Conservation (phyloP, 371 early-diverging fungal genomes). For the Mortierella sp. region DNA sequence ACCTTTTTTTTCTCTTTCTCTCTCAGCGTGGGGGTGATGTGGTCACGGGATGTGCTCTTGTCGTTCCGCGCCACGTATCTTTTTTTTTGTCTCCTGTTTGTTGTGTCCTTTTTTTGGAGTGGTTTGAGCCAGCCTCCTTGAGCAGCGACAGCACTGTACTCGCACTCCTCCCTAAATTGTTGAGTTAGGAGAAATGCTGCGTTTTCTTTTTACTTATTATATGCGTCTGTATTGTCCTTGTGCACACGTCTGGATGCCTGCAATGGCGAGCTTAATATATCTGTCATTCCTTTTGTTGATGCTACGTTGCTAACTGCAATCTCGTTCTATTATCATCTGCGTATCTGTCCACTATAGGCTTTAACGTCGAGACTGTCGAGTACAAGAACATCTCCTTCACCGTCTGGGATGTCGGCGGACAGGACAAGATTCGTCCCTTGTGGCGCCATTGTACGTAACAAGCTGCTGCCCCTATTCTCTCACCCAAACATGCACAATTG, state of each 20-base stretch:
- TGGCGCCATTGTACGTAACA: conserved; percentile 84
- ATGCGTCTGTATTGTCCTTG: neutral
- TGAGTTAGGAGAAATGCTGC: conserved; percentile 5
- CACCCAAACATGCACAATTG: neutral
- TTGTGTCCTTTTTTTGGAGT: conserved; percentile 6
- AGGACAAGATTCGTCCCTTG: conserved; percentile 95
- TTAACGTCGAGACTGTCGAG: conserved; percentile 98
- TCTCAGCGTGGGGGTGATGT: neutral
- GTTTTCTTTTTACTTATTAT: neutral
- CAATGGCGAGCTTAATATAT: neutral
- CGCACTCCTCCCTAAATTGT: neutral
- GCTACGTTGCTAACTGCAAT: neutral
- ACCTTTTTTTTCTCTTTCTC: neutral
- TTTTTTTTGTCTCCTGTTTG: neutral
- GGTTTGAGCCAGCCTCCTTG: conserved; percentile 15
- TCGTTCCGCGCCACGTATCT: conserved; percentile 11
- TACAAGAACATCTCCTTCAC: conserved; percentile 98
- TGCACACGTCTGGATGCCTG: neutral
- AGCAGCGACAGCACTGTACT: neutral
- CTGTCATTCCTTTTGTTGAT: neutral
- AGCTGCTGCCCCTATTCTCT: neutral
- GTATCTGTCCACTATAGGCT: conserved; percentile 71
- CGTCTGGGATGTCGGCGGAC: conserved; percentile 99
- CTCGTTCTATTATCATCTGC: neutral
- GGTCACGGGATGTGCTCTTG: conserved; percentile 12